A percentile compares a stretch with the other conserved stretches of the same genome.
phyloP scores from a whole-genome alignment of 1,284 basidiomycete genomes.

The Sanghuangporus sanghuang region DNA sequence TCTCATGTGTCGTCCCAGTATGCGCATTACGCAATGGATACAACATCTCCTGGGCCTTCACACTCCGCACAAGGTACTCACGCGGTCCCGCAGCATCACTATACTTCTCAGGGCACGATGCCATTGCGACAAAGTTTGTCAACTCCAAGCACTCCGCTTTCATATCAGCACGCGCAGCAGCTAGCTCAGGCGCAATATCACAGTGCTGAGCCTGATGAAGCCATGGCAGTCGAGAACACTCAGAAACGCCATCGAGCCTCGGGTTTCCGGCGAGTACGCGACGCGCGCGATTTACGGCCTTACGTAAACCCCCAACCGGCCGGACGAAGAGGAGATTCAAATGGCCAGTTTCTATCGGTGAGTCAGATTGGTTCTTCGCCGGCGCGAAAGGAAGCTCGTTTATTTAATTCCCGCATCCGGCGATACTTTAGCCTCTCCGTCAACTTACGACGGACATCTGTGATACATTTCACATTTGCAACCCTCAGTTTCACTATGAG shows the following conservation, averaged over 20 bases:
- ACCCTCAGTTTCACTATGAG: slow-evolving; percentile 90
- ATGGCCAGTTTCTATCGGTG: slow-evolving; percentile 62
- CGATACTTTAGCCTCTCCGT: slow-evolving; percentile 63
- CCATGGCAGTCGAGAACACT: slow-evolving; percentile 71
- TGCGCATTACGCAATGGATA: slow-evolving; percentile 47
- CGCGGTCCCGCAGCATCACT: slow-evolving; percentile 30
- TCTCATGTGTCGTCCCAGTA: slow-evolving; percentile 33
- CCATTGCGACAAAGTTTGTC: slow-evolving; percentile 47
- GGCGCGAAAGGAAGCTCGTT: background rate
- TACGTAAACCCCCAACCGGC: slow-evolving; percentile 51
- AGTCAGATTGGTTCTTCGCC: slow-evolving; percentile 23
- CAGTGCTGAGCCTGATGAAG: slow-evolving; percentile 41
- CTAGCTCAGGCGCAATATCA: slow-evolving; percentile 49
- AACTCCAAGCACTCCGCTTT: slow-evolving; percentile 64
- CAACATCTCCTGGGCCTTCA: slow-evolving; percentile 53
- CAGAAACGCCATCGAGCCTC: slow-evolving; percentile 55
- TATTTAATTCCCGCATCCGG: slow-evolving; percentile 21
- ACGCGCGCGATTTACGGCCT: slow-evolving; percentile 65
- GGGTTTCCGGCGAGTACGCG: slow-evolving; percentile 68
- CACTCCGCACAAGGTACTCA: slow-evolving; percentile 31
- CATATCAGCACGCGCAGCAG: slow-evolving; percentile 49
- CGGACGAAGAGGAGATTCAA: slow-evolving; percentile 62
- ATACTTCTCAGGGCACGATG: slow-evolving; percentile 35
- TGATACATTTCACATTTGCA: slow-evolving; percentile 89
- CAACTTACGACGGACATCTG: slow-evolving; percentile 83